These are phyloP conservation scores for Zygotorulaspora sp. DNA, from an alignment of 805 yeast genomes.

Conservation along the genomic window DNA sequence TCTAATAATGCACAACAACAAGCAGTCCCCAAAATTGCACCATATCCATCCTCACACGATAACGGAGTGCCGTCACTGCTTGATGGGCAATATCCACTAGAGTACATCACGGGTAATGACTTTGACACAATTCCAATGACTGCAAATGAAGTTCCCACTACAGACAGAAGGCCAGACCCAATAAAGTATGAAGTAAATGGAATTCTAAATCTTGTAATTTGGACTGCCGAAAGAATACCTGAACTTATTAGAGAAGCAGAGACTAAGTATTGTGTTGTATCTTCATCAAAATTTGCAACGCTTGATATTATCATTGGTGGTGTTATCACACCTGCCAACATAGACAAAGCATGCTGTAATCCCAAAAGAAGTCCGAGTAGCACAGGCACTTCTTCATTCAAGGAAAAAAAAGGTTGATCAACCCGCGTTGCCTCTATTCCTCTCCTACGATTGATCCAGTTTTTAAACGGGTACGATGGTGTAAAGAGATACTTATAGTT, in stretches of 20 bases:
- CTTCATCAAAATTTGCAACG: slow-evolving; percentile 53
- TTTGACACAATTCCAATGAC: slow-evolving; percentile 75
- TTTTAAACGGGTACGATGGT: slow-evolving; percentile 68
- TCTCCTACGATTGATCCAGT: slow-evolving; percentile 29
- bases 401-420: slow-evolving; percentile 74
- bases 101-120: slow-evolving; percentile 78
- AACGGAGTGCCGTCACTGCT: slow-evolving; percentile 59
- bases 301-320: slow-evolving; percentile 74
- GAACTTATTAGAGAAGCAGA: slow-evolving; percentile 70
- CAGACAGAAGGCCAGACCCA: slow-evolving; percentile 86
- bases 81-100: slow-evolving; percentile 58
- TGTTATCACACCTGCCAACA: slow-evolving; percentile 86
- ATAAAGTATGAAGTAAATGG: slow-evolving; percentile 67
- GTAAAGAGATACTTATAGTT: slow-evolving; percentile 76
- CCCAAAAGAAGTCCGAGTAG: slow-evolving; percentile 73
- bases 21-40: slow-evolving; percentile 81
- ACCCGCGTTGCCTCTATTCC: slow-evolving; percentile 39
- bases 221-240: slow-evolving; percentile 65
- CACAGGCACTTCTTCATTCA: slow-evolving; percentile 78
- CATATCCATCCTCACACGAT: slow-evolving; percentile 89
- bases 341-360: slow-evolving; percentile 80
- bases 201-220: slow-evolving; percentile 76
- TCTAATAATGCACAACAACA: slow-evolving; percentile 71
- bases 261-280: slow-evolving; percentile 55
- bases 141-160: slow-evolving; percentile 88